Evolutionary conservation across 2,329 filamentous ascomycete species (phyloP).

Genomic region (Calonectria fujianensis): DNA sequence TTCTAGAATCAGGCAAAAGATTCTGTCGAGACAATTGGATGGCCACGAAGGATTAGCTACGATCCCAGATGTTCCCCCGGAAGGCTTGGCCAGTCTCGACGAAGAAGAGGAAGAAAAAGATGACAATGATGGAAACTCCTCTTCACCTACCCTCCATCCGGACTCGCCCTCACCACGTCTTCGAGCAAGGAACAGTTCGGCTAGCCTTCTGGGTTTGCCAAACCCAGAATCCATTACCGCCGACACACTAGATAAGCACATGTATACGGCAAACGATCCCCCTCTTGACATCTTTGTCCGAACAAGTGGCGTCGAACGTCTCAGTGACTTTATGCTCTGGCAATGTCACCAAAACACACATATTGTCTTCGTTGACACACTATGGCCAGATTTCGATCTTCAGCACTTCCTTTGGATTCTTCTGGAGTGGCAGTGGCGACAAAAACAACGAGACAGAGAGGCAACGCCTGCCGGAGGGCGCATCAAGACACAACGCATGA

Average conservation of each 20-base stretch:
- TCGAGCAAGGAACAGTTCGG: constrained; percentile 57
- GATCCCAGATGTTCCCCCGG: constrained; percentile 69
- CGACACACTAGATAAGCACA: constrained; percentile 87
- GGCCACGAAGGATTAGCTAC: constrained; percentile 68
- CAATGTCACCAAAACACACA: constrained; percentile 95
- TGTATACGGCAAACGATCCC: constrained; percentile 90
- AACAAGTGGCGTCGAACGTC: constrained; percentile 92
- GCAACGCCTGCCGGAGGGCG: constrained; percentile 62
- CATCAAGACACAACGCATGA: constrained; percentile 48
- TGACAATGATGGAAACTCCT: constrained; percentile 74
- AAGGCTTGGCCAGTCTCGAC: constrained; percentile 63
- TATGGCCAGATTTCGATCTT: constrained; percentile 97
- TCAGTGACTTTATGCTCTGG: constrained; percentile 99
- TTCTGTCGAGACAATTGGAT: constrained; percentile 80
- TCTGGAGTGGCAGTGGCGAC: constrained; percentile 88
- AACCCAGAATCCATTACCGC: constrained; percentile 93
- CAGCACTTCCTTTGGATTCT: constrained; percentile 95
- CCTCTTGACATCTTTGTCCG: constrained; percentile 93
- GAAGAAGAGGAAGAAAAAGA: constrained; percentile 65
- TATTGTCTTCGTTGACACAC: constrained; percentile 91
- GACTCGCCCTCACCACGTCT: constrained; percentile 69
- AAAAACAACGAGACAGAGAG: constrained; percentile 74
- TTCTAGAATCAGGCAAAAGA: constrained; percentile 89
- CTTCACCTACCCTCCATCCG: constrained; percentile 75
- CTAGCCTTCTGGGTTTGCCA: constrained; percentile 65